These are phyloP conservation scores for Sclerotinia nivalis DNA, from an alignment of 2,329 filamentous ascomycete genomes.

Conservation along the genomic window DNA sequence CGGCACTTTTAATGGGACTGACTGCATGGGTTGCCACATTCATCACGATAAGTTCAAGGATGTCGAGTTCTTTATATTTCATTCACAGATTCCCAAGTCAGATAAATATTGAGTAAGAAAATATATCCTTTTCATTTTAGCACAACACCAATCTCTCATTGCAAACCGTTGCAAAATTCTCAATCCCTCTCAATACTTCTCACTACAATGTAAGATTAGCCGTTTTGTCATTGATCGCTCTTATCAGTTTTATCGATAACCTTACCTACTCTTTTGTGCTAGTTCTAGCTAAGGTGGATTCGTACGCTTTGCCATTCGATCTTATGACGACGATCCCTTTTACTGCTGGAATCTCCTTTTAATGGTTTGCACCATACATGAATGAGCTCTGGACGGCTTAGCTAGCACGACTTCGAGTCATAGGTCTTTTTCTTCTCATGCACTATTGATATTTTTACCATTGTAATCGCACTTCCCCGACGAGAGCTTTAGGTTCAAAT, in stretches of 20 bases:
- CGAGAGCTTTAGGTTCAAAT: not conserved
- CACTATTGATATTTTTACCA: not conserved
- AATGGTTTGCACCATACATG: not conserved
- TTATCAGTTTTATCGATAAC: constrained; percentile 7
- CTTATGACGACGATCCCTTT: constrained; percentile 7
- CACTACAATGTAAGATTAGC: not conserved
- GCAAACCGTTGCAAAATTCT: not conserved
- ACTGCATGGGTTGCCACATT: too few species aligned
- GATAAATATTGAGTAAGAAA: not conserved
- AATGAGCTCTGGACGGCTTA: not conserved
- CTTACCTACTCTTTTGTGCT: not conserved
- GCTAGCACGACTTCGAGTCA: not conserved
- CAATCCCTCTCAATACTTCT: not conserved
- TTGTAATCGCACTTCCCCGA: not conserved
- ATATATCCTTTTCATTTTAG: not conserved
- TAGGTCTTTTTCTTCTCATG: not conserved
- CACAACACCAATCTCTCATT: not conserved
- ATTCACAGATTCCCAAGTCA: too few species aligned
- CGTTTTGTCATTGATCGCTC: not conserved
- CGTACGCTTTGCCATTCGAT: constrained; percentile 1
- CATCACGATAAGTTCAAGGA: too few species aligned
- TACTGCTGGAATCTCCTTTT: not conserved
- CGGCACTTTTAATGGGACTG: too few species aligned
- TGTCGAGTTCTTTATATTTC: too few species aligned
- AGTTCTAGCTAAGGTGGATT: not conserved